Conservation (phyloP, 768 basidiomycete species). For the Russula virescens region DNA sequence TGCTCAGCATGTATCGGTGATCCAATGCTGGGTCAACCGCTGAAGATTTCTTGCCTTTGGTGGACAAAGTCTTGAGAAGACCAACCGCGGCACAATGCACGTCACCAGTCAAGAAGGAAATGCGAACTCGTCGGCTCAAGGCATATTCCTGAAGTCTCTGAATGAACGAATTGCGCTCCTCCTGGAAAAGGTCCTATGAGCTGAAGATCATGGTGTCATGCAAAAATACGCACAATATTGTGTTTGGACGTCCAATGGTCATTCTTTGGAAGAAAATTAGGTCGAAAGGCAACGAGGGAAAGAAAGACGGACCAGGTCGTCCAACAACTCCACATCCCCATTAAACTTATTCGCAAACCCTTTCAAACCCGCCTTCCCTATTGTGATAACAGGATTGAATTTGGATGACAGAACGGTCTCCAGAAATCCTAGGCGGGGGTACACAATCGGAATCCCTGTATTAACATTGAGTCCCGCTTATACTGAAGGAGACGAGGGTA, state of each 20-base stretch:
- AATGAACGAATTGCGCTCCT: conserved; percentile 88
- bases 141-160: conserved; percentile 73
- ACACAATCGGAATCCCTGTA: conserved; percentile 75
- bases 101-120: conserved; percentile 86
- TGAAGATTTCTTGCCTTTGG: conserved; percentile 40
- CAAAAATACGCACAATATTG: conserved; percentile 53
- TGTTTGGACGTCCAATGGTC: conserved; percentile 86
- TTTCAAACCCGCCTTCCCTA: conserved; percentile 64
- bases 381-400: conserved; percentile 74
- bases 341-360: conserved; percentile 90
- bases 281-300: not conserved
- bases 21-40: conserved; percentile 54
- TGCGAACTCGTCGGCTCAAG: conserved; percentile 51
- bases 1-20: conserved; percentile 85
- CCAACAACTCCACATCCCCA: conserved; percentile 86
- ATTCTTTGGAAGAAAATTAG: conserved; percentile 42
- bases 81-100: conserved; percentile 90
- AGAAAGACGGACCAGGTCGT: conserved; percentile 60
- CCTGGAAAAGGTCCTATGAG: conserved; percentile 38
- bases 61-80: conserved; percentile 60
- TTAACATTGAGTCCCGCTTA: not conserved
- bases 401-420: conserved; percentile 74
- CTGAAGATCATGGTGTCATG: not conserved
- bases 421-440: conserved; percentile 90
- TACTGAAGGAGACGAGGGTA: not conserved